Percentiles rank a stretch among this genome's conserved stretches.
Conservation (phyloP, 768 basidiomycete genomes). For the Tricholoma bakamatsutake region DNA sequence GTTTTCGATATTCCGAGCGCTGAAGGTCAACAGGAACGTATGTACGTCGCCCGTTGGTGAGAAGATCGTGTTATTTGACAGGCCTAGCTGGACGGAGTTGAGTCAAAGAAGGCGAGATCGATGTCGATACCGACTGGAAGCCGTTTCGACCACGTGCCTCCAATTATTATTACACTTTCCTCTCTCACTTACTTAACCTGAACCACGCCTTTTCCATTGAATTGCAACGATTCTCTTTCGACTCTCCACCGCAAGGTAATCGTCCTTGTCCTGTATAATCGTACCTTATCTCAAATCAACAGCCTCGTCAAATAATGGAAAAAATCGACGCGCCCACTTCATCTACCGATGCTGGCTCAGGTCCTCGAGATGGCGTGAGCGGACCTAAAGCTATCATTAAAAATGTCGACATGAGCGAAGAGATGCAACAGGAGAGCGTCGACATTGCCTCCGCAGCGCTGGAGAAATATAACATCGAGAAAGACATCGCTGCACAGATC, state of each 20-base stretch:
- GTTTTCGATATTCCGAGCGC: not conserved
- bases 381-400: slow-evolving; percentile 88
- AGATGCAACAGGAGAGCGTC: slow-evolving; percentile 93
- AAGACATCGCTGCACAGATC: slow-evolving; percentile 96
- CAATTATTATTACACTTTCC: not conserved
- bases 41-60: too few species aligned
- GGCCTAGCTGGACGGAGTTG: not conserved
- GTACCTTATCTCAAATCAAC: slow-evolving; percentile 9
- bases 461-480: slow-evolving; percentile 92
- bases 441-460: slow-evolving; percentile 82
- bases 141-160: slow-evolving; percentile 12
- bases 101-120: too few species aligned
- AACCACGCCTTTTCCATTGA: slow-evolving; percentile 4
- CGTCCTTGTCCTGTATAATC: not conserved
- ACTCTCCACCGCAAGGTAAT: slow-evolving; percentile 2
- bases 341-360: slow-evolving; percentile 45
- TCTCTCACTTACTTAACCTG: slow-evolving; percentile 6
- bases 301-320: slow-evolving; percentile 22
- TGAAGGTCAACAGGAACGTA: too few species aligned
- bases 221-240: not conserved
- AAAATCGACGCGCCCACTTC: slow-evolving; percentile 54
- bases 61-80: too few species aligned
- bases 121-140: too few species aligned
- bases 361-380: slow-evolving; percentile 29
- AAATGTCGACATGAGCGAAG: slow-evolving; percentile 94